Evolutionary conservation across 1,139 yeast species (phyloP).

Genomic region (Sugiyamaella grinbergsii): DNA sequence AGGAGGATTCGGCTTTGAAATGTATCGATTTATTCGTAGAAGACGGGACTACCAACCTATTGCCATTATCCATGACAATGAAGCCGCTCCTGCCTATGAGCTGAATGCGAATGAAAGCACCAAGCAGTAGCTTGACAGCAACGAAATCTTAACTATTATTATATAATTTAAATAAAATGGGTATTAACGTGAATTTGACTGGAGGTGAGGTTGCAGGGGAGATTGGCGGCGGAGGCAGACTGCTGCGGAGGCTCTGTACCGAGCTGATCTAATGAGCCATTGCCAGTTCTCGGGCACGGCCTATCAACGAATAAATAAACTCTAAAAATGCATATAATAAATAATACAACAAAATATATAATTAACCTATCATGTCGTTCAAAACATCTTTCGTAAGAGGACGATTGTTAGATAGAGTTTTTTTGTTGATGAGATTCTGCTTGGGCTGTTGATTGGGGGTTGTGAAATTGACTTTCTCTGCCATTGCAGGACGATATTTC

Average conservation of each 20-base stretch:
- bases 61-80: constrained; percentile 2
- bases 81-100: constrained; percentile 15
- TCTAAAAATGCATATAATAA: not conserved
- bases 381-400: constrained; percentile 6
- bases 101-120: not conserved
- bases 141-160: not conserved
- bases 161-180: not conserved
- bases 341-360: not conserved
- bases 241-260: no score
- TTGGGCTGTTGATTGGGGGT: not conserved
- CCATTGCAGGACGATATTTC: not conserved
- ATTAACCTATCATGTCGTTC: constrained; percentile 3
- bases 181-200: constrained; percentile 1
- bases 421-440: constrained; percentile 4
- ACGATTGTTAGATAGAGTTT: constrained; percentile 4
- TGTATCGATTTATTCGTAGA: constrained; percentile 15
- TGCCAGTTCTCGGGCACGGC: no score
- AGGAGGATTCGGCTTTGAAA: constrained; percentile 15
- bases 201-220: not conserved
- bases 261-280: no score
- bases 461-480: not conserved
- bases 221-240: no score
- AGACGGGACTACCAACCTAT: constrained; percentile 12
- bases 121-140: not conserved
- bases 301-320: not conserved